phyloP scores from a whole-genome alignment of 2,329 filamentous ascomycete genomes.

The Nothomitra cinnamomea region DNA sequence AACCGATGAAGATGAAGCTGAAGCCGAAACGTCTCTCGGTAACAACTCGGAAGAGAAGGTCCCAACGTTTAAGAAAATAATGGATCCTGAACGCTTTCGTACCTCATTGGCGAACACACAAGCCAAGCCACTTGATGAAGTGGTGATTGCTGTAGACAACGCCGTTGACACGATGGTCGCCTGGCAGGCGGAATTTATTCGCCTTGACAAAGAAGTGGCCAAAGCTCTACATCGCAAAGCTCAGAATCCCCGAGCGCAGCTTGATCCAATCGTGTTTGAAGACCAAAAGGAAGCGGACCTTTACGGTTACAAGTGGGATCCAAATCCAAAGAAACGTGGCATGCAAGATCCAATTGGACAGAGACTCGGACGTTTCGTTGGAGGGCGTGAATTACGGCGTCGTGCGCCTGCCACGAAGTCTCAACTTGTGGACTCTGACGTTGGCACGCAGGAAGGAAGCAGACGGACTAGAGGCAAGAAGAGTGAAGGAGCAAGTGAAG shows the following conservation, averaged over 20 bases:
- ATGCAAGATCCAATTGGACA: conserved; percentile 41
- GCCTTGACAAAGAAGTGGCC: conserved; percentile 33
- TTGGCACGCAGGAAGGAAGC: background rate
- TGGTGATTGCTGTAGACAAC: conserved; percentile 30
- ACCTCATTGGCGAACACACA: conserved; percentile 33
- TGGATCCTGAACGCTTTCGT: conserved; percentile 32
- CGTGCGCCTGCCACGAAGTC: background rate
- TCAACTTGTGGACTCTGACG: background rate
- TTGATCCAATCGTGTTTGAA: conserved; percentile 19
- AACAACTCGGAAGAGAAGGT: conserved; percentile 7
- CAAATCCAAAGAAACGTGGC: conserved; percentile 38
- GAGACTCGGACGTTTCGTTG: conserved; percentile 15
- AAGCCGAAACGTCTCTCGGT: background rate
- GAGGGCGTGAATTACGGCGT: conserved; percentile 1
- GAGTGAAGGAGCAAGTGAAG: background rate
- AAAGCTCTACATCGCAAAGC: conserved; percentile 20
- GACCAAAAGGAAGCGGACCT: conserved; percentile 41
- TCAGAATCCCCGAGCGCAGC: background rate
- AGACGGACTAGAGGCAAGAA: background rate
- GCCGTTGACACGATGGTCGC: conserved; percentile 30
- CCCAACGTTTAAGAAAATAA: conserved; percentile 23
- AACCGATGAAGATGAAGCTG: background rate
- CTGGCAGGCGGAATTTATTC: conserved; percentile 38
- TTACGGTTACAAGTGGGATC: conserved; percentile 45
- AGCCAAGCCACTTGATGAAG: too few relatives aligned